Percentiles rank a stretch among this genome's conserved stretches.
These are phyloP conservation scores for Ensete glaucum DNA, from an alignment of 176 grass and related monocot genomes.

Conservation along the genomic window DNA sequence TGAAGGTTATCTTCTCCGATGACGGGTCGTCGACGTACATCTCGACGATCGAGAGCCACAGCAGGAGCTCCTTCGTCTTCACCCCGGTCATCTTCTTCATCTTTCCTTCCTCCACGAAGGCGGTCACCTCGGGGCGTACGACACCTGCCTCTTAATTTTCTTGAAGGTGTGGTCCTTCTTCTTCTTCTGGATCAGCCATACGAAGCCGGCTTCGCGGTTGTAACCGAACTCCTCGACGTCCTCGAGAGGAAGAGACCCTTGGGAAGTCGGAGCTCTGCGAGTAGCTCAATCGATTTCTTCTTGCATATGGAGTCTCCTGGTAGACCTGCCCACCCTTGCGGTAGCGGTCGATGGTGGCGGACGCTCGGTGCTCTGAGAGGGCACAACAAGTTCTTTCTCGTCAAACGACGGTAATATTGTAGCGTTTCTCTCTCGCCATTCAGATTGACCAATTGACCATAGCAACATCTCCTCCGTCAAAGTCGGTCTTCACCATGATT, in stretches of 20 bases:
- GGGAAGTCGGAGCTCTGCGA: slow-evolving; percentile 21
- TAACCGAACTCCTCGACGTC: slow-evolving; percentile 27
- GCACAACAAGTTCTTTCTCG: too few species aligned
- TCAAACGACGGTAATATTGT: too few species aligned
- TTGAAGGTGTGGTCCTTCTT: slow-evolving; percentile 30
- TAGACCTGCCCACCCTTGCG: slow-evolving; percentile 7
- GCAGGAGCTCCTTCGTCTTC: slow-evolving; percentile 25
- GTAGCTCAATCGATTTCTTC: slow-evolving; percentile 10
- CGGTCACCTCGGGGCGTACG: slow-evolving; percentile 13
- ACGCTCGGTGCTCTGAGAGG: too few species aligned
- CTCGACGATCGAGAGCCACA: slow-evolving; percentile 22
- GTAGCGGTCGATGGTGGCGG: too few species aligned
- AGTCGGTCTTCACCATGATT: too few species aligned
- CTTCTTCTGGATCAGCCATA: slow-evolving; percentile 30
- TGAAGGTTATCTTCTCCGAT: slow-evolving; percentile 11
- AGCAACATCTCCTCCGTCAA: too few species aligned
- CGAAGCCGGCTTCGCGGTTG: neutral
- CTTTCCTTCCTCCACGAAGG: slow-evolving; percentile 12
- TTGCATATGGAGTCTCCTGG: slow-evolving; percentile 5
- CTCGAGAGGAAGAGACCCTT: slow-evolving; percentile 24
- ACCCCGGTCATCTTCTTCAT: slow-evolving; percentile 20
- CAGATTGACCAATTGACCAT: too few species aligned
- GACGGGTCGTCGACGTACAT: slow-evolving; percentile 1
- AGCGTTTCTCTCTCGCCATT: too few species aligned
- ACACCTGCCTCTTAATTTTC: slow-evolving; percentile 26